A percentile compares a stretch with the other conserved stretches of the same genome.
These are phyloP conservation scores for Striga asiatica DNA, from an alignment of 257 asterid species.

Conservation along the genomic window DNA sequence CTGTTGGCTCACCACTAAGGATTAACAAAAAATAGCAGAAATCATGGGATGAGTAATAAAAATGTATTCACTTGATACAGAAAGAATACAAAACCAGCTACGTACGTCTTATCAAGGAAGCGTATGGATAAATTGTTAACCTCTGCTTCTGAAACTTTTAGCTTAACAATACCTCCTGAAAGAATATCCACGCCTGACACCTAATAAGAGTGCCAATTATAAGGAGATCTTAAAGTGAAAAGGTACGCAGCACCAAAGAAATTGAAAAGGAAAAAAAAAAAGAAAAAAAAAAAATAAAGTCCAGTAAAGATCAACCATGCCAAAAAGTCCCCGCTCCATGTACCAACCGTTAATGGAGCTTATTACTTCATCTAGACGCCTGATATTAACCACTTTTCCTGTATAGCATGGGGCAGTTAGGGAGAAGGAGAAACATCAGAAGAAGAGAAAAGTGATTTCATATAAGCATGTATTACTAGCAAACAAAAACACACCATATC, in stretches of 20 bases:
- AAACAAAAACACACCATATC: slow-evolving; percentile 58
- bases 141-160: slow-evolving; percentile 94
- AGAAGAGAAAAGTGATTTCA: neutral
- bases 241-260: slow-evolving; percentile 1
- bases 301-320: no score
- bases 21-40: slow-evolving; percentile 15
- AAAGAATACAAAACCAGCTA: slow-evolving; percentile 13
- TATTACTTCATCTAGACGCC: slow-evolving; percentile 77
- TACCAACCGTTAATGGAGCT: slow-evolving; percentile 94
- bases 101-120: slow-evolving; percentile 89
- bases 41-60: slow-evolving; percentile 14
- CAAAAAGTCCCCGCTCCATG: slow-evolving; percentile 97
- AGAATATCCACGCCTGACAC: slow-evolving; percentile 91
- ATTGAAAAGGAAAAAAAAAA: neutral
- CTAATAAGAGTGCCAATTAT: slow-evolving; percentile 27
- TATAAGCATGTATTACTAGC: neutral
- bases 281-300: slow-evolving; percentile 18
- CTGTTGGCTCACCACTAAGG: slow-evolving; percentile 83
- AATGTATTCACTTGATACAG: neutral
- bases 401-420: slow-evolving; percentile 51
- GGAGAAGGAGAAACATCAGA: slow-evolving; percentile 40
- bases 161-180: slow-evolving; percentile 88
- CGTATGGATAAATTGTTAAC: slow-evolving; percentile 79
- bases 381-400: slow-evolving; percentile 93
- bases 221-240: slow-evolving; percentile 4